Conservation (phyloP, 2,329 filamentous ascomycete genomes). For the Trichoderma atroviride region DNA sequence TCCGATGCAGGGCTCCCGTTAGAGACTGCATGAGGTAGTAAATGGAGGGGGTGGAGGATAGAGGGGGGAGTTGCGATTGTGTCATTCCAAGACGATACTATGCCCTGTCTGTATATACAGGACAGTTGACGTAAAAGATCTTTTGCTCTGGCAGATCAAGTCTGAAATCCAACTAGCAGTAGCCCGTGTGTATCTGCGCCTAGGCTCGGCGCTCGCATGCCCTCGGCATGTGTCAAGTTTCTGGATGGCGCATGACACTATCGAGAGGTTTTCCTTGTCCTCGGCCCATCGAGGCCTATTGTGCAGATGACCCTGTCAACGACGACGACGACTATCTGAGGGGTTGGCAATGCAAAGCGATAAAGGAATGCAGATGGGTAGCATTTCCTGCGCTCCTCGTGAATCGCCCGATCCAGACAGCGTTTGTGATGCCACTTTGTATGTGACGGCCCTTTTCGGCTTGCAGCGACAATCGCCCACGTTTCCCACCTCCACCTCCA, state of each 20-base stretch:
- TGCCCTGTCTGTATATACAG: not conserved
- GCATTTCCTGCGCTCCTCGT: not conserved
- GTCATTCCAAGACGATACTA: not conserved
- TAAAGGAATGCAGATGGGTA: constrained; percentile 8
- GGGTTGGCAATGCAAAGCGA: not conserved
- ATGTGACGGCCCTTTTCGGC: not conserved
- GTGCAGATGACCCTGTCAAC: not conserved
- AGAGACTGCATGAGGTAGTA: not conserved
- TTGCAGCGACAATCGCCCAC: not conserved
- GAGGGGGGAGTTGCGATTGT: not conserved
- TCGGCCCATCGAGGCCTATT: not conserved
- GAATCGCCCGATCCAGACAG: not conserved
- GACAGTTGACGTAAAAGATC: not conserved
- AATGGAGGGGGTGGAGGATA: not conserved
- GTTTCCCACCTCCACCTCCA: not conserved
- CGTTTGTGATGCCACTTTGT: not conserved
- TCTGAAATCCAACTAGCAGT: not conserved
- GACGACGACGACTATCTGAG: not conserved
- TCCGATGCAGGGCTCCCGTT: constrained; percentile 23
- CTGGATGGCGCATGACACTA: not conserved
- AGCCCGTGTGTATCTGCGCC: not conserved
- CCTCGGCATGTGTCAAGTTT: not conserved
- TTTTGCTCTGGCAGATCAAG: not conserved
- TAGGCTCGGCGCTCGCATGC: not conserved
- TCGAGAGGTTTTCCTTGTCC: not conserved